These are phyloP conservation scores for Trichoderma sp. DNA, from an alignment of 2,329 filamentous ascomycete species.

Conservation along the genomic window DNA sequence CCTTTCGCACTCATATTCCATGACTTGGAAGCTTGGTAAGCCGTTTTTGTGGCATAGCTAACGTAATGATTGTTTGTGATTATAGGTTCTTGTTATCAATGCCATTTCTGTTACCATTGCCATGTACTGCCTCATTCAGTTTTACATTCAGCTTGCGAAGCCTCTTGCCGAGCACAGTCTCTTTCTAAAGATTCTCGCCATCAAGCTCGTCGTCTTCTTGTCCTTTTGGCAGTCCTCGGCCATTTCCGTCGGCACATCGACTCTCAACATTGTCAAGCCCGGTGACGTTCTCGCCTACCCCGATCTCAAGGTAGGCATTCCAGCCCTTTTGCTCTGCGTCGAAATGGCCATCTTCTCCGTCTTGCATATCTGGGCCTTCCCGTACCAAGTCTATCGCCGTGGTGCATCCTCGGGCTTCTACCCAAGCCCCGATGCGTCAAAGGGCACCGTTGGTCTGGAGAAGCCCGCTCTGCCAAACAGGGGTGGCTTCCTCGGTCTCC, in stretches of 20 bases:
- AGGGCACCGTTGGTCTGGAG: slow-evolving; percentile 42
- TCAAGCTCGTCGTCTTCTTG: slow-evolving; percentile 89
- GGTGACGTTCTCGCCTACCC: slow-evolving; percentile 63
- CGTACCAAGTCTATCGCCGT: slow-evolving; percentile 66
- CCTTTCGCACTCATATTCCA: not conserved
- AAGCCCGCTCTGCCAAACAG: slow-evolving; percentile 51
- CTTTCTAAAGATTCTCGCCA: slow-evolving; percentile 78
- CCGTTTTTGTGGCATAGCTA: not conserved
- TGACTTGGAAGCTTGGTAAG: not conserved
- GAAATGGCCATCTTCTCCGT: slow-evolving; percentile 82
- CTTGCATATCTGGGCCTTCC: slow-evolving; percentile 79
- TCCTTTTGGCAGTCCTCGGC: slow-evolving; percentile 76
- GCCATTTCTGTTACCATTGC: slow-evolving; percentile 72
- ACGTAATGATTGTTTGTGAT: not conserved
- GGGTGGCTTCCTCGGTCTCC: slow-evolving; percentile 63
- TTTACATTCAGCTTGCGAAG: slow-evolving; percentile 73
- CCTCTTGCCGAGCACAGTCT: slow-evolving; percentile 68
- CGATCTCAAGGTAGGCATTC: slow-evolving; percentile 79
- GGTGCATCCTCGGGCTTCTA: slow-evolving; percentile 47
- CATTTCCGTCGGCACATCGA: slow-evolving; percentile 53
- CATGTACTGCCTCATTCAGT: slow-evolving; percentile 87
- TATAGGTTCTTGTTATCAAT: slow-evolving; percentile 64
- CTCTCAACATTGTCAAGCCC: slow-evolving; percentile 60
- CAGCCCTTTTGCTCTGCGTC: slow-evolving; percentile 72
- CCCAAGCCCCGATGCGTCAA: slow-evolving; percentile 42